phyloP scores from a whole-genome alignment of 2,329 filamentous ascomycete genomes.

The Colletotrichum sp. region DNA sequence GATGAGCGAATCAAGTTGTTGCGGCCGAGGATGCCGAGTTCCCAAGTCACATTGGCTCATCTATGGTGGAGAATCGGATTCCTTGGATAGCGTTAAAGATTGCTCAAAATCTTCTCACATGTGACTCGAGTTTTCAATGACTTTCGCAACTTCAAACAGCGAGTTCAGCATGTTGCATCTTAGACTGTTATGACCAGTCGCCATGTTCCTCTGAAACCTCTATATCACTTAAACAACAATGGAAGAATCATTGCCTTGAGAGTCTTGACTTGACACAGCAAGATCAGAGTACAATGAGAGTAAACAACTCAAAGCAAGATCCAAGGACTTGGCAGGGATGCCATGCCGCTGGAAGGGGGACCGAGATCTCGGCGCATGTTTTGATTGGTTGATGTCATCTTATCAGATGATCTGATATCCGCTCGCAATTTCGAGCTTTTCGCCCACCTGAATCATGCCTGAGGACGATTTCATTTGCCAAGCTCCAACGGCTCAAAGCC shows the following conservation, averaged over 20 bases:
- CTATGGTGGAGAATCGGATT: not conserved
- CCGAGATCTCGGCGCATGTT: not conserved
- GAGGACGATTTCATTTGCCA: not conserved
- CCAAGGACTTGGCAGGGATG: not conserved
- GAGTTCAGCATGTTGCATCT: not conserved
- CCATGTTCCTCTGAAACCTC: not conserved
- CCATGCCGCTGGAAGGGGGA: not conserved
- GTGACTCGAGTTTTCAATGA: not conserved
- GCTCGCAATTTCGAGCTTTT: not conserved
- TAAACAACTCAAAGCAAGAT: not conserved
- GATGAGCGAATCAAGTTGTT: not conserved
- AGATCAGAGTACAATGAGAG: not conserved
- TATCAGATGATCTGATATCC: constrained; percentile 9
- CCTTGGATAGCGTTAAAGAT: not conserved
- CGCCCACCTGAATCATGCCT: not conserved
- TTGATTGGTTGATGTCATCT: not conserved
- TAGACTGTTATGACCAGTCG: fast-evolving
- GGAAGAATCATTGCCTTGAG: not conserved
- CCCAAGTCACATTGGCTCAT: not conserved
- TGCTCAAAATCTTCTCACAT: not conserved
- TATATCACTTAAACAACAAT: fast-evolving
- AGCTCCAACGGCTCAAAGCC: not conserved
- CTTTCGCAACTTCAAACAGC: not conserved
- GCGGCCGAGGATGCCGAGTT: constrained; percentile 2
- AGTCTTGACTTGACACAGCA: not conserved